Conservation (phyloP, 805 yeast species). For the Starmera pachycereana region DNA sequence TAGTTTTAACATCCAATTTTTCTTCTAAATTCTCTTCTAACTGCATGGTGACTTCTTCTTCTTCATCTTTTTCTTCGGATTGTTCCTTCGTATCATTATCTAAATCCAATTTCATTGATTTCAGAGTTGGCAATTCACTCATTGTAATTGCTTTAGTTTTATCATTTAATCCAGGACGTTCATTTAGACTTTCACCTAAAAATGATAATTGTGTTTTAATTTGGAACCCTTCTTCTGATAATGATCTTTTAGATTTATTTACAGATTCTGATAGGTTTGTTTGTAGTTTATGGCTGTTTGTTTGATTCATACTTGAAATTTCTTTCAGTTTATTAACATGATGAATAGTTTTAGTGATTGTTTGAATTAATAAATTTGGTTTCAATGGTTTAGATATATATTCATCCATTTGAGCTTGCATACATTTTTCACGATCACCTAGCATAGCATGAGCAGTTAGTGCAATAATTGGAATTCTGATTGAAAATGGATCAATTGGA, state of each 20-base stretch:
- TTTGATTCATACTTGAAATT: constrained; percentile 24
- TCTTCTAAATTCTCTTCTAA: too few species aligned
- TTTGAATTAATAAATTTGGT: constrained; percentile 73
- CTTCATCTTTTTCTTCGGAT: too few species aligned
- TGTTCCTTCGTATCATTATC: too few species aligned
- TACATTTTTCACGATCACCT: constrained; percentile 81
- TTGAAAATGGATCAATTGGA: constrained; percentile 58
- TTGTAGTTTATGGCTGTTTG: neutral
- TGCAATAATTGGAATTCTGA: constrained; percentile 81
- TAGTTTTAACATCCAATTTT: too few species aligned
- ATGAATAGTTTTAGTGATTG: constrained; percentile 76
- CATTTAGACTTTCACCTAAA: too few species aligned
- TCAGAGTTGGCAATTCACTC: too few species aligned
- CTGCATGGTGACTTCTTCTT: too few species aligned
- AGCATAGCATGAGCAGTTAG: constrained; percentile 91
- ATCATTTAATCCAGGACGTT: too few species aligned
- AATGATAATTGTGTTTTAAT: too few species aligned
- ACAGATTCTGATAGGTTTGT: neutral
- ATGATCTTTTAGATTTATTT: neutral
- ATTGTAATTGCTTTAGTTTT: too few species aligned
- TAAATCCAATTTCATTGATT: too few species aligned
- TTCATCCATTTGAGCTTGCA: constrained; percentile 89
- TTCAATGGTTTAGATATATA: constrained; percentile 82
- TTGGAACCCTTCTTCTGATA: neutral
- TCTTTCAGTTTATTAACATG: constrained; percentile 54